These are phyloP conservation scores for Viridothelium virens DNA, from an alignment of 495 filamentous ascomycete species.

Conservation along the genomic window DNA sequence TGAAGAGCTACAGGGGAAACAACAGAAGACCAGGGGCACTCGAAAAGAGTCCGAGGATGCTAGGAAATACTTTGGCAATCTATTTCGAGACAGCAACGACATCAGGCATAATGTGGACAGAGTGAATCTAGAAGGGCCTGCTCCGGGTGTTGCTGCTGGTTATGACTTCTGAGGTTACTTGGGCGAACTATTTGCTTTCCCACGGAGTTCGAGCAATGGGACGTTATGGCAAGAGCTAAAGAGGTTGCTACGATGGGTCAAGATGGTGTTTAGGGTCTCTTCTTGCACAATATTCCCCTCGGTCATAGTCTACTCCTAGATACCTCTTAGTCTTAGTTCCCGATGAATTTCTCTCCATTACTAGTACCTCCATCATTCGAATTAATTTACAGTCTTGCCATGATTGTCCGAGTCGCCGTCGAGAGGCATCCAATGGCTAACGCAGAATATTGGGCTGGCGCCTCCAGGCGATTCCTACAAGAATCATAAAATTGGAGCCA, in stretches of 20 bases:
- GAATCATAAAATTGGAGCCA: too few species aligned
- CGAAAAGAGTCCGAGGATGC: slow-evolving; percentile 34
- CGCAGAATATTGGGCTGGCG: too few species aligned
- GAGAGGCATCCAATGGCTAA: too few species aligned
- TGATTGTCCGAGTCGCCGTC: too few species aligned
- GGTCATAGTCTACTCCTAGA: not conserved
- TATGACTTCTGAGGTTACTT: slow-evolving; percentile 6
- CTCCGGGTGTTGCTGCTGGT: slow-evolving; percentile 38
- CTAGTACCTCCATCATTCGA: too few species aligned
- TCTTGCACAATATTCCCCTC: not conserved
- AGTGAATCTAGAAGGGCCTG: slow-evolving; percentile 72
- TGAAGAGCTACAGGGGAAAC: slow-evolving; percentile 66
- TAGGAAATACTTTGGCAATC: slow-evolving; percentile 60
- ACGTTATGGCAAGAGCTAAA: not conserved
- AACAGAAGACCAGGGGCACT: slow-evolving; percentile 66
- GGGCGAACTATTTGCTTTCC: not conserved
- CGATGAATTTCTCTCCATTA: too few species aligned
- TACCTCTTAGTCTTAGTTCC: not conserved
- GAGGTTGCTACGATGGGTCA: not conserved
- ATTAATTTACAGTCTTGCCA: too few species aligned
- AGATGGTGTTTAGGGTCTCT: not conserved
- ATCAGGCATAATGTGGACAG: slow-evolving; percentile 64
- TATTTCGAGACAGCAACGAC: slow-evolving; percentile 66
- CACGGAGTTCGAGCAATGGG: not conserved
- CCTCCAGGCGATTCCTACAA: too few species aligned